Evolutionary conservation across 129 eudicot species (phyloP), one percentile per base, ranked within the genome.

Genomic region (Mikania micrantha): DNA sequence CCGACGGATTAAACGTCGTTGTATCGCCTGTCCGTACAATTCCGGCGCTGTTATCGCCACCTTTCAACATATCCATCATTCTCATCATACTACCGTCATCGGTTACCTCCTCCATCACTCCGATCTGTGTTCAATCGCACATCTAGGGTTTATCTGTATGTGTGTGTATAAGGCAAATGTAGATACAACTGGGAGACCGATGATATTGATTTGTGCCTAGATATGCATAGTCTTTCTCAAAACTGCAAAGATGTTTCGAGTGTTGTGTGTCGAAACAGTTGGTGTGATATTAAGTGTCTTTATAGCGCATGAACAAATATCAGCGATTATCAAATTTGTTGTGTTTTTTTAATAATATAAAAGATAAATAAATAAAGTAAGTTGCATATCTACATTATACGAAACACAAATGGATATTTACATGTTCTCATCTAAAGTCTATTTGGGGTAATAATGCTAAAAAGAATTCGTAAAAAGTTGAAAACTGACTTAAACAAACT

Each of bases 21-120:
- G 74, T 53, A 1, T 68, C 74, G 34, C 60, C 35, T 60, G 21
- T 40, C 76, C 79, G 66, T 35, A 52, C 83, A 83, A 73, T 85
- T 39, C 81, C 81, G 47, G 80, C 74, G 53, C 36, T 70, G 40
- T 82, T 11, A 71, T 82, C 80, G 72, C 20, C 78, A 60, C n/a
- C n/a, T n/a, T n/a, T n/a, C n/a, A n/a, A n/a, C n/a, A n/a, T 42
- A 61, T 35, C 48, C 70, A 48, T 66, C 67, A 47, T 45, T 39
- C 45, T 35, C 60, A 66, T 40, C 28, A 44, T 68, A 27, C 80
- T 70, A 27, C 79, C 84, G 31, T 78, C 86, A 56, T 81, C 86
- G 79, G 80, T 69, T 67, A 70, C 53, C 70, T 88, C 91, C 76
- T 78, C 91, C 95, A 85, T 85, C 41, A 38, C 78, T 72, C 75